Evolutionary conservation across 2,329 filamentous ascomycete species (phyloP).

Genomic region (Pseudocercospora fuligena): DNA sequence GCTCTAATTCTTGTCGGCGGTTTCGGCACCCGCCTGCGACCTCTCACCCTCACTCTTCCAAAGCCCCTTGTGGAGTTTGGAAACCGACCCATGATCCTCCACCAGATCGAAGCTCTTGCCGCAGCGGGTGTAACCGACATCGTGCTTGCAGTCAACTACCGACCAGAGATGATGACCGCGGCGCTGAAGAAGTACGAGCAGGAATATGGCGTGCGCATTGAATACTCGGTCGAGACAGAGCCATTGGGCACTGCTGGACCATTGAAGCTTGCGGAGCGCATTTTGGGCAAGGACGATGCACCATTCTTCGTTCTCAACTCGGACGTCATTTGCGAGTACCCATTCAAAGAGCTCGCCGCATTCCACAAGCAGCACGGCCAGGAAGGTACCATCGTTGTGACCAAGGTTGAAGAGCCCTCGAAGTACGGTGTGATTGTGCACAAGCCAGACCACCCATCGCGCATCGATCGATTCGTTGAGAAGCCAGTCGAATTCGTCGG

Average conservation of each 20-base stretch:
- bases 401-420: constrained; percentile 97
- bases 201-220: constrained; percentile 91
- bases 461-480: constrained; percentile 98
- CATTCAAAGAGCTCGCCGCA: constrained; percentile 83
- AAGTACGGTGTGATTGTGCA: constrained; percentile 99
- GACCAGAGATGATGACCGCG: constrained; percentile 96
- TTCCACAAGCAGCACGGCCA: constrained; percentile 94
- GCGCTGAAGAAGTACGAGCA: constrained; percentile 93
- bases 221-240: constrained; percentile 95
- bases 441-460: constrained; percentile 86
- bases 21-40: constrained; percentile 96
- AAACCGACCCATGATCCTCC: constrained; percentile 99
- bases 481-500: constrained; percentile 98
- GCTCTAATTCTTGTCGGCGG: constrained; percentile 98
- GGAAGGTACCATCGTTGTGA: constrained; percentile 97
- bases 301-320: constrained; percentile 99
- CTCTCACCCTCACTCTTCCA: constrained; percentile 93
- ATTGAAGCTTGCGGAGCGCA: constrained; percentile 90
- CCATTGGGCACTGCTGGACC: constrained; percentile 94
- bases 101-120: constrained; percentile 94
- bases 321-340: constrained; percentile 97
- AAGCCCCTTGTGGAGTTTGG: constrained; percentile 98
- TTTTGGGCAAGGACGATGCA: constrained; percentile 87
- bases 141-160: constrained; percentile 97
- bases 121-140: constrained; percentile 95